Evolutionary conservation across 495 filamentous ascomycete species (phyloP), one percentile per base, ranked within the genome.

Genomic region (Clavariopsis aquatica): DNA sequence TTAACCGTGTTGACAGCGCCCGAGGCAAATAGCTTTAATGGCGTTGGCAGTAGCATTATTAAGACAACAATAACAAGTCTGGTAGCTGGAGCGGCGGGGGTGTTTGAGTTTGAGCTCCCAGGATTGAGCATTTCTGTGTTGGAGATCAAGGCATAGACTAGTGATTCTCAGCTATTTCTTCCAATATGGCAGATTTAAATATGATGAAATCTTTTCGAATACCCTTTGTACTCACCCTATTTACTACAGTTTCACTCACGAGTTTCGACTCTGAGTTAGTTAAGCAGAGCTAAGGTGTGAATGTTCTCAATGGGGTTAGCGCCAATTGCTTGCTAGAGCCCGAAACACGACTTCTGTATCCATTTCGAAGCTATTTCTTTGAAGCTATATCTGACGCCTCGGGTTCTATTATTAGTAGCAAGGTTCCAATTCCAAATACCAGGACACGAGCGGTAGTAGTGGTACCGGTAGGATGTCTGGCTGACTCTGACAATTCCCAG

Each of bases 1-100:
- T 74, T 90, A 71, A 88, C 84, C 4, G 78, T 88, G 2, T 71
- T 88, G 12, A 83, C 79, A 1, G 85, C 84, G 0, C 78, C 82
- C 0, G 72, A 74, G 62, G 75, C 71, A 22, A 69, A 73, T 34
- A 62, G 73, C 0, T 76, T 78, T 70, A 83, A 81, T 54, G 72
- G 70, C 10, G 72, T 79, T 26, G 78, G 71, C 7, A 53, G 70
- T 10, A 77, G 81, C 43, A 66, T 79, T 36, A 79, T 84, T n/a
- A 77, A 77, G 36, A 79, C 73, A 55, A 76, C 73, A 13, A 78
- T 74, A 13, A 74, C 66, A 9, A 78, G 68, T n/a, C 59, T 85
- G 62, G 74, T 65, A 56, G 77, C 84, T 24, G 75, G 77, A 15
- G 61, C 74, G 49, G 74, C 74, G 24, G 80, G 82, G 13, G 72